phyloP scores from a whole-genome alignment of 768 basidiomycete genomes.

The Boletus rubescentipes region DNA sequence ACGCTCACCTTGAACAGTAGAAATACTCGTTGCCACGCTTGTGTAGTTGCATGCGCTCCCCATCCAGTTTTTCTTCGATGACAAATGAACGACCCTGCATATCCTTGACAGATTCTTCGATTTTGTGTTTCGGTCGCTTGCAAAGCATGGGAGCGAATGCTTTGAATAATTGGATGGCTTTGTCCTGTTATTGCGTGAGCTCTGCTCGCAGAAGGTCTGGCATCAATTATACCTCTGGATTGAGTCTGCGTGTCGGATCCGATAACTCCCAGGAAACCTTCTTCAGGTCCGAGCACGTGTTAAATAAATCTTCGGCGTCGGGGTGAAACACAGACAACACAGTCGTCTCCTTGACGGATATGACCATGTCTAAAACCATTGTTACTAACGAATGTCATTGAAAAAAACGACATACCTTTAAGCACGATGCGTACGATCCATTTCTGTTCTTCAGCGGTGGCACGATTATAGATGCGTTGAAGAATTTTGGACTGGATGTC shows the following conservation, averaged over 20 bases:
- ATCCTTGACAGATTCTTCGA: constrained; percentile 81
- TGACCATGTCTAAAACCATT: constrained; percentile 68
- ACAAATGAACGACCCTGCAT: constrained; percentile 81
- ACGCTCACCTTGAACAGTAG: constrained; percentile 80
- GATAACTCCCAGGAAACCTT: constrained; percentile 88
- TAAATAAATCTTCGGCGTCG: constrained; percentile 91
- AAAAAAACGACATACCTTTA: constrained; percentile 58
- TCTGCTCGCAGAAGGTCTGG: too few relatives aligned
- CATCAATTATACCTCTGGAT: constrained; percentile 46
- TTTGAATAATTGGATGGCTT: constrained; percentile 76
- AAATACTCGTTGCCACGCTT: constrained; percentile 89
- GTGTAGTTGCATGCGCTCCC: constrained; percentile 94
- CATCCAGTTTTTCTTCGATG: constrained; percentile 97
- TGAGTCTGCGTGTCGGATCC: constrained; percentile 67
- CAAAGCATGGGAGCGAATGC: constrained; percentile 96
- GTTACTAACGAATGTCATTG: not conserved
- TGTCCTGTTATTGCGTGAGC: constrained; percentile 56
- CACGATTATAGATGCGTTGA: constrained; percentile 71
- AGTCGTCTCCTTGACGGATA: constrained; percentile 92
- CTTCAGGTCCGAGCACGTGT: constrained; percentile 95
- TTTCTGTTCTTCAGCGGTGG: constrained; percentile 85
- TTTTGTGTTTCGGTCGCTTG: constrained; percentile 77
- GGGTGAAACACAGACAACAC: constrained; percentile 91
- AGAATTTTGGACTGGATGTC: constrained; percentile 74
- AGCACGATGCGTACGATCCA: constrained; percentile 97